Percentiles rank a stretch among this genome's conserved stretches.
phyloP scores from a whole-genome alignment of 306 rosid genomes.

The Trichosanthes cucumerina region DNA sequence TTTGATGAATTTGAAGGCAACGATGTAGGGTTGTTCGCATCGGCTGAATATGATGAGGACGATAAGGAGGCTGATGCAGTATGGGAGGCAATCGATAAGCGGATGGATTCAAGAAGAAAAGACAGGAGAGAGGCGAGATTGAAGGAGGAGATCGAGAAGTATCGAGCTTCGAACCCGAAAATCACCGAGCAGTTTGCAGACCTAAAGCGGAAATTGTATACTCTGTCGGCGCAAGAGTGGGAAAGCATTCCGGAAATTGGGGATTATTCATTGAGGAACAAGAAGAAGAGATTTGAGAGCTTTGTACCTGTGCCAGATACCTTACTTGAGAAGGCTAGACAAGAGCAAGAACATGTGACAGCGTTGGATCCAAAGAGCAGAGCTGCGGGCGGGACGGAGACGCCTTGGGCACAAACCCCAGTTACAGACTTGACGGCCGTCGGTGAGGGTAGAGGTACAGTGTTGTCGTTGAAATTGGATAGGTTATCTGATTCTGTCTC shows the following conservation, averaged over 20 bases:
- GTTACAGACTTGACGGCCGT: slow-evolving; percentile 92
- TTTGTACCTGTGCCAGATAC: slow-evolving; percentile 86
- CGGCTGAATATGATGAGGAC: slow-evolving; percentile 83
- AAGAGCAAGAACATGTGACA: slow-evolving; percentile 78
- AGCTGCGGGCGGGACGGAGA: slow-evolving; percentile 58
- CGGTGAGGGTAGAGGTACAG: slow-evolving; percentile 88
- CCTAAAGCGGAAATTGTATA: slow-evolving; percentile 56
- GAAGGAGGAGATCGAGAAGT: slow-evolving; percentile 89
- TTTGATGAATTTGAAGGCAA: slow-evolving; percentile 88
- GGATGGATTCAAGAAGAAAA: slow-evolving; percentile 91
- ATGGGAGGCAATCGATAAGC: slow-evolving; percentile 78
- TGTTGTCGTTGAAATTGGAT: slow-evolving; percentile 67
- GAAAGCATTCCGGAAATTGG: slow-evolving; percentile 77
- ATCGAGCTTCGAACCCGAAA: slow-evolving; percentile 73
- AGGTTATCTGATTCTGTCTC: slow-evolving; percentile 73
- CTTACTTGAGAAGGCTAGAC: slow-evolving; percentile 78
- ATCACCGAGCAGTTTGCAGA: slow-evolving; percentile 82
- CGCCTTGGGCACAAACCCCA: slow-evolving; percentile 77
- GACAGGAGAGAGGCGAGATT: slow-evolving; percentile 80
- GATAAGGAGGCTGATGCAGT: slow-evolving; percentile 88
- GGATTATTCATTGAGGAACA: slow-evolving; percentile 66
- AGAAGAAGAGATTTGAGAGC: slow-evolving; percentile 84
- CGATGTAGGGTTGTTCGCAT: slow-evolving; percentile 79
- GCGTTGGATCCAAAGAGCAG: slow-evolving; percentile 87
- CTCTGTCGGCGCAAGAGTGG: slow-evolving; percentile 63